Conservation (phyloP, 495 filamentous ascomycete species). For the Oleoguttula mirabilis region DNA sequence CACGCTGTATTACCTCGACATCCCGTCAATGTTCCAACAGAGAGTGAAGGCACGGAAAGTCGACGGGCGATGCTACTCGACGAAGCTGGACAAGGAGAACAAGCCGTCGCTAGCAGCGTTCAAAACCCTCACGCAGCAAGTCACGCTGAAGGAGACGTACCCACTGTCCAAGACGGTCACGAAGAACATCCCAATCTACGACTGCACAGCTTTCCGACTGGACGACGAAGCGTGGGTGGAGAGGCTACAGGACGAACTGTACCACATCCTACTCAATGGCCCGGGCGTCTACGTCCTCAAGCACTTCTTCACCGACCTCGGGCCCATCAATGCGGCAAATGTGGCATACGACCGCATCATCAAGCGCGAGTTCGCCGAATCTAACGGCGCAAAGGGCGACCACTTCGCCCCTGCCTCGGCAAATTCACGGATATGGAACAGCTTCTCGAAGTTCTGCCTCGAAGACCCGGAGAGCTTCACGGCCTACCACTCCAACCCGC, state of each 20-base stretch:
- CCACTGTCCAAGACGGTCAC: slow-evolving; percentile 33
- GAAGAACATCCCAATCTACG: slow-evolving; percentile 43
- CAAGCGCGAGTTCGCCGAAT: slow-evolving; percentile 24
- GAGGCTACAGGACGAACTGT: slow-evolving; percentile 42
- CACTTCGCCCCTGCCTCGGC: slow-evolving; percentile 39
- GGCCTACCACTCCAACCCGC: slow-evolving; percentile 43
- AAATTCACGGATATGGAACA: slow-evolving; percentile 48
- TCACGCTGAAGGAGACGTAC: slow-evolving; percentile 29
- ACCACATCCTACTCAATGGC: slow-evolving; percentile 40
- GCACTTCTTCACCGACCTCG: slow-evolving; percentile 31
- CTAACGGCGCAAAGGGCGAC: slow-evolving; percentile 34
- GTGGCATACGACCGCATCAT: slow-evolving; percentile 37
- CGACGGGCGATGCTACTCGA: slow-evolving; percentile 19
- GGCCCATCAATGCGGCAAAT: slow-evolving; percentile 32
- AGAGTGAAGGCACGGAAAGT: slow-evolving; percentile 3
- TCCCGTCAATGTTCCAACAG: slow-evolving; percentile 4
- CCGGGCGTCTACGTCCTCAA: slow-evolving; percentile 43
- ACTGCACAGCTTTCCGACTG: slow-evolving; percentile 27
- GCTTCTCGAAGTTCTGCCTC: slow-evolving; percentile 43
- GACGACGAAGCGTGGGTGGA: slow-evolving; percentile 16
- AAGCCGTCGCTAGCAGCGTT: slow-evolving; percentile 27
- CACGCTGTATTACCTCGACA: slow-evolving; percentile 11
- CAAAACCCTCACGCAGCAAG: slow-evolving; percentile 34
- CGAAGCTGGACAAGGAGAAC: background rate
- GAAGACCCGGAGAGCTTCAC: slow-evolving; percentile 36